These are phyloP conservation scores for Trametes sp. DNA, from an alignment of 1,284 basidiomycete genomes.

Conservation along the genomic window DNA sequence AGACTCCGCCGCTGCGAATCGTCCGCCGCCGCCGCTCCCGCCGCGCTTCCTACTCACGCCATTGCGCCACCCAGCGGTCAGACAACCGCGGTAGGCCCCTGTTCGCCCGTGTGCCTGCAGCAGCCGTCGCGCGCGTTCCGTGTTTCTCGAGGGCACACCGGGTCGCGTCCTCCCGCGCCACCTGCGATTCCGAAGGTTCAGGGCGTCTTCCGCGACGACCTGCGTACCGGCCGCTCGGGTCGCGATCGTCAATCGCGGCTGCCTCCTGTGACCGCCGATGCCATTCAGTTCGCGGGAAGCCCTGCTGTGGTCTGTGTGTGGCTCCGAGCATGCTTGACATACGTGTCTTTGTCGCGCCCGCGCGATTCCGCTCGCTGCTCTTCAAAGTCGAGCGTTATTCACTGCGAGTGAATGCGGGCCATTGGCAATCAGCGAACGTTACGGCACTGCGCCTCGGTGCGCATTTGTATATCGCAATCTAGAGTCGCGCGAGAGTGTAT, in stretches of 20 bases:
- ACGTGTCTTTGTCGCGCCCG: background rate
- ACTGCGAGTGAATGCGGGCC: too few relatives aligned
- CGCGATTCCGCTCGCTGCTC: constrained; percentile 4
- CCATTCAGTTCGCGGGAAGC: constrained; percentile 5
- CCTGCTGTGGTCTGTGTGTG: background rate
- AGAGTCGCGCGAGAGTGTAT: background rate
- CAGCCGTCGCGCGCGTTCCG: too few relatives aligned
- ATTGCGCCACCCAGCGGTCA: background rate
- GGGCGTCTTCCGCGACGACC: too few relatives aligned
- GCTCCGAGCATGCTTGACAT: constrained; percentile 6
- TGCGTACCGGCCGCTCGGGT: background rate
- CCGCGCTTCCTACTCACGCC: background rate
- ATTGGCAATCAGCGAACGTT: background rate
- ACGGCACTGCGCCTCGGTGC: background rate
- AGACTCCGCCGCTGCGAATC: constrained; percentile 7
- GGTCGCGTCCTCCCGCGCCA: too few relatives aligned
- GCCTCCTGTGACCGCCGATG: constrained; percentile 8
- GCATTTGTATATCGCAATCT: too few relatives aligned
- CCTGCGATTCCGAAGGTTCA: too few relatives aligned
- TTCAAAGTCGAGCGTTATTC: background rate
- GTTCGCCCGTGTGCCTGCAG: background rate
- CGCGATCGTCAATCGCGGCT: background rate
- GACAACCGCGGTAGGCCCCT: background rate
- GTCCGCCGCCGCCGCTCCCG: too few relatives aligned
- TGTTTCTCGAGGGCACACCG: too few relatives aligned